Evolutionary conservation across 1,284 basidiomycete species (phyloP).

Genomic region (Ganoderma lingzhi): DNA sequence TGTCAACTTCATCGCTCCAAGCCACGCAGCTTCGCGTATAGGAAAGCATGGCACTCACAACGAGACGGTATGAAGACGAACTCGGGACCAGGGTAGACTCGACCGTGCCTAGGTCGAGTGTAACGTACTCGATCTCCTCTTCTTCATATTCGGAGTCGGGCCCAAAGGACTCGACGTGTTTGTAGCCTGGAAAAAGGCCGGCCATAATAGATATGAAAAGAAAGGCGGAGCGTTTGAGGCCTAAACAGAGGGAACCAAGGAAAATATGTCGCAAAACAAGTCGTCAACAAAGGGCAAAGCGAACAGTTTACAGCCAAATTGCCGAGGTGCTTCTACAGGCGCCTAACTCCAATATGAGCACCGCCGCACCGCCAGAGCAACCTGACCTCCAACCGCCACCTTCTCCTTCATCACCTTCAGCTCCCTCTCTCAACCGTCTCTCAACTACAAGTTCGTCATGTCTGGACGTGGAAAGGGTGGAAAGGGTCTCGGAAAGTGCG

Average conservation of each 20-base stretch:
- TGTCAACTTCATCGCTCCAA: slow-evolving; percentile 12
- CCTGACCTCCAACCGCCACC: slow-evolving; percentile 32
- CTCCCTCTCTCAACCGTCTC: slow-evolving; percentile 13
- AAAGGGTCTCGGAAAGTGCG: slow-evolving; percentile 49
- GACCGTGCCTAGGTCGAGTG: slow-evolving; percentile 73
- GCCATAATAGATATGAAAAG: not conserved
- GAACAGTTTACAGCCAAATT: not conserved
- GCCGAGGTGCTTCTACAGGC: not conserved
- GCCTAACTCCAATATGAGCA: slow-evolving; percentile 13
- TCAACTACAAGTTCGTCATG: slow-evolving; percentile 46
- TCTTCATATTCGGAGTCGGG: slow-evolving; percentile 61
- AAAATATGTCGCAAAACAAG: not conserved
- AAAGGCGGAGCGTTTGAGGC: too few relatives aligned
- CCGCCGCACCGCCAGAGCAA: slow-evolving; percentile 22
- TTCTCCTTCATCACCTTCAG: slow-evolving; percentile 8
- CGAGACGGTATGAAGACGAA: slow-evolving; percentile 70
- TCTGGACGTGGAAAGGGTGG: slow-evolving; percentile 73
- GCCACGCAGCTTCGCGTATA: not conserved
- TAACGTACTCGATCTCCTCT: slow-evolving; percentile 70
- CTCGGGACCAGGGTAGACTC: slow-evolving; percentile 78
- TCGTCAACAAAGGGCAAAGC: not conserved
- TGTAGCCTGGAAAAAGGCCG: slow-evolving; percentile 58
- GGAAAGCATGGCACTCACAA: slow-evolving; percentile 56
- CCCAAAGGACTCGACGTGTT: slow-evolving; percentile 67
- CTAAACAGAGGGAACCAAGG: not conserved